Base-by-base conservation (phyloP, 306 rosid genomes). In the Vigna mungo region DNA sequence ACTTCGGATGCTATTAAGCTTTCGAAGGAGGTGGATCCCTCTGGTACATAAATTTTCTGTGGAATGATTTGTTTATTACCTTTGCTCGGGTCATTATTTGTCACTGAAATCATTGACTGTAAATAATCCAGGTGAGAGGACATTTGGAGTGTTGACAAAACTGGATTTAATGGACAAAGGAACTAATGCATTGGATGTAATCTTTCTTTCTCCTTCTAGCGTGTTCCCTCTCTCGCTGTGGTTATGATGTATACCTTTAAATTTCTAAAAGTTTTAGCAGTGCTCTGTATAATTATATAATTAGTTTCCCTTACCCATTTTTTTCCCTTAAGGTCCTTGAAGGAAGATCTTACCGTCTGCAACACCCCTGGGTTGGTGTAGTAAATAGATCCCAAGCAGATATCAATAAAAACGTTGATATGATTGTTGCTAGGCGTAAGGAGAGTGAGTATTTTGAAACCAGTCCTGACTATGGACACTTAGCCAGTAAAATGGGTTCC, bases 341-440 rank as follows among this genome's bases (percentile, higher is more conserved):
- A 88, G 99, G 99, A 78, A 92, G 91, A 86, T 86, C 99, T 63
- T 95, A 95, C 64, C 89, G 97, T 56, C 80, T 95, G 81, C 99
- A 92, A 85, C 89, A 61, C 0, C 99, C 97, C 53, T 95, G 99
- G 99, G 99, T 95, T 86, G 97, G 99, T 66, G 75, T 95, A 77
- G 99, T 95, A 67, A 95, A 95, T 84, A 93, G 99, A 71, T 95
- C 99, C 62, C 97, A 95, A 85, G 96, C 96, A 62, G 99, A 95
- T 83, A 92, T 95, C 81, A 95, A 92, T 86, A 92, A 89, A 87
- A 92, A 88, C 82, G 85, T 87, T 66, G 99, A 95, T 82, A 95
- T 95, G 97, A 91, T 88, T 72, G 51, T 83, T 56, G 96, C 99
- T 18, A 86, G 99, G 83, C 92, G 91, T 74, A 95, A 89, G 84